These are phyloP conservation scores for Penicillium dipodomyicola DNA, from an alignment of 495 filamentous ascomycete species.

Conservation along the genomic window DNA sequence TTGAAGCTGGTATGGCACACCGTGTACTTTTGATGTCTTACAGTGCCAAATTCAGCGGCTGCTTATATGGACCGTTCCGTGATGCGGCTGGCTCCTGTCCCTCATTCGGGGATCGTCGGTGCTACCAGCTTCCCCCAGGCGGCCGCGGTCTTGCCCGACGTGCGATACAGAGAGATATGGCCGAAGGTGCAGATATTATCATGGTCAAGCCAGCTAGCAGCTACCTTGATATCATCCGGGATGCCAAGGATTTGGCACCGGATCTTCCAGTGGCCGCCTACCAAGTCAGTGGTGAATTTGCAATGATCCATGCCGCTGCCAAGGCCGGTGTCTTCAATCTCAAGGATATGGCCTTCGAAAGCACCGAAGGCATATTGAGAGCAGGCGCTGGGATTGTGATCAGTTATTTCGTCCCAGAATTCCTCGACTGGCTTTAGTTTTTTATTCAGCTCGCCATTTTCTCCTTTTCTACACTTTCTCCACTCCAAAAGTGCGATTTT, in stretches of 20 bases:
- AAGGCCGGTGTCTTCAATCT: constrained; percentile 98
- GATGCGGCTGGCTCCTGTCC: constrained; percentile 92
- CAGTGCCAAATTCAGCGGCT: constrained; percentile 94
- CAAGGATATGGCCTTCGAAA: constrained; percentile 92
- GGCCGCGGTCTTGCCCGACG: constrained; percentile 90
- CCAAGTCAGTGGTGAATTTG: constrained; percentile 94
- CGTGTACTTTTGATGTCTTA: constrained; percentile 93
- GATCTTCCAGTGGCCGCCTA: constrained; percentile 93
- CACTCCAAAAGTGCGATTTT: constrained; percentile 5
- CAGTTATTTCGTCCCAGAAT: constrained; percentile 91
- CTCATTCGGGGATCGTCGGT: constrained; percentile 89
- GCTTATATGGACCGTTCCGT: constrained; percentile 94
- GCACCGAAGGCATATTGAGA: constrained; percentile 85
- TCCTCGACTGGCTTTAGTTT: constrained; percentile 73
- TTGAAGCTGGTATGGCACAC: constrained; percentile 86
- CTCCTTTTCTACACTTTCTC: neutral
- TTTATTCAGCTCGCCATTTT: neutral
- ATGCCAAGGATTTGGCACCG: constrained; percentile 87
- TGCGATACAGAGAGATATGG: constrained; percentile 85
- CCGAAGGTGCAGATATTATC: constrained; percentile 93
- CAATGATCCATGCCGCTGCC: constrained; percentile 95
- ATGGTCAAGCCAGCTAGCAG: constrained; percentile 97
- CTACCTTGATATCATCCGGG: constrained; percentile 93
- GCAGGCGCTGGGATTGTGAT: constrained; percentile 90
- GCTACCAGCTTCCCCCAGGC: constrained; percentile 93